A percentile compares a stretch with the other conserved stretches of the same genome.
phyloP scores from a whole-genome alignment of 2,329 filamentous ascomycete species.

The Cordyceps militaris region DNA sequence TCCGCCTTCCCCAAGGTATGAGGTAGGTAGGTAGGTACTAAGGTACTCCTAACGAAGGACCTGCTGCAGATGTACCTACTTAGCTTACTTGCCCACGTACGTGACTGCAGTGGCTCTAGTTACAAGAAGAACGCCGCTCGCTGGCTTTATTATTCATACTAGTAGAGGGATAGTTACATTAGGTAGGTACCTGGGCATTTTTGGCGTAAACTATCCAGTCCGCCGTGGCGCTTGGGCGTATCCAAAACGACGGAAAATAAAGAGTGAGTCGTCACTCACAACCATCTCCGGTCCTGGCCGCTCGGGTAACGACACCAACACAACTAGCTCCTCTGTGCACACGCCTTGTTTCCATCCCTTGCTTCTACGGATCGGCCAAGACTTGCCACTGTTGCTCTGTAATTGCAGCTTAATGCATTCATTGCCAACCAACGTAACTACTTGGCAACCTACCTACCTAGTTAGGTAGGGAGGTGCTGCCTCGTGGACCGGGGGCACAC shows the following conservation, averaged over 20 bases:
- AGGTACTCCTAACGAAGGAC: not conserved
- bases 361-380: not conserved
- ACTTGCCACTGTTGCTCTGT: not conserved
- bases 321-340: not conserved
- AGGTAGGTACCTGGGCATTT: too few relatives aligned
- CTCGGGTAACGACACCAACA: not conserved
- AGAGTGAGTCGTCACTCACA: not conserved
- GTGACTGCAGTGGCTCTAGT: too few relatives aligned
- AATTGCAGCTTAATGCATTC: not conserved
- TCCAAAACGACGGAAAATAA: slow-evolving; percentile 4
- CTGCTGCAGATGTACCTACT: not conserved
- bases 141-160: too few relatives aligned
- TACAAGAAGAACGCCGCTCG: too few relatives aligned
- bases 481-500: not conserved
- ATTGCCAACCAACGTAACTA: not conserved
- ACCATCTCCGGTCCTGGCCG: not conserved
- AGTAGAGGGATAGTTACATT: too few relatives aligned
- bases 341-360: slow-evolving; percentile 5
- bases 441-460: not conserved
- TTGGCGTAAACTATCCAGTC: not conserved
- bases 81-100: too few relatives aligned
- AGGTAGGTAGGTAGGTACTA: not conserved
- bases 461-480: not conserved
- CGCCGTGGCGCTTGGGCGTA: not conserved
- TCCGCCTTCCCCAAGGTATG: not conserved